These are phyloP conservation scores for Globomyces pollinis-pini DNA, from an alignment of 192 early-diverging fungal genomes.

Conservation along the genomic window DNA sequence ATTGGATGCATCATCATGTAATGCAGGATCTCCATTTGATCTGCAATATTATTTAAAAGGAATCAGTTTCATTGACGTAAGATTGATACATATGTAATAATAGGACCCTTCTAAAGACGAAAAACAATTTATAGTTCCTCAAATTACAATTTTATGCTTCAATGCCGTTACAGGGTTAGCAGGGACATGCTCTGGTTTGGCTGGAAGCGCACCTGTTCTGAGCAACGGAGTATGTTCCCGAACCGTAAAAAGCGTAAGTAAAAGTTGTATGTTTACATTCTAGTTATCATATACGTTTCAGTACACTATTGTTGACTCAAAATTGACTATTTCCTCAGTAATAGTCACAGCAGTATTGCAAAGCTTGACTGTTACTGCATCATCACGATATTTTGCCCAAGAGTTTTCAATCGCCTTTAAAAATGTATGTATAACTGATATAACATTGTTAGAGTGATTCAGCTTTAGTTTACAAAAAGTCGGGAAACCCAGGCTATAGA, in stretches of 20 bases:
- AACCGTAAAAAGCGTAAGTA: not conserved
- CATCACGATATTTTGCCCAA: not conserved
- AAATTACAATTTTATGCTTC: not conserved
- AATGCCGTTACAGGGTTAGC: not conserved
- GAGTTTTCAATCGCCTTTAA: not conserved
- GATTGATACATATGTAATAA: not conserved
- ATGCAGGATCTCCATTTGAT: not conserved
- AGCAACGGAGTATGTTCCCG: not conserved
- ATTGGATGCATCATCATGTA: not conserved
- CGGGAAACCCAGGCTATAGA: constrained; percentile 15
- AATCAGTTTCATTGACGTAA: not conserved
- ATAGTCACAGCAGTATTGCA: not conserved
- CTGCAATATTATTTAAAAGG: not conserved
- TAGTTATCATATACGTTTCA: not conserved
- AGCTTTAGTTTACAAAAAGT: not conserved
- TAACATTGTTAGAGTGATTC: no score
- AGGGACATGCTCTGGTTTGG: not conserved
- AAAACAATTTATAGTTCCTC: not conserved
- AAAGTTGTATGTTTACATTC: not conserved
- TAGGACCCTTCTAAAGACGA: not conserved
- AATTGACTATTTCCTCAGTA: not conserved
- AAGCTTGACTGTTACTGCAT: not conserved
- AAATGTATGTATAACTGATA: no score
- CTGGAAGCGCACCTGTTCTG: not conserved
- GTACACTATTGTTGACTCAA: not conserved